Conservation (phyloP, 139 green algal species). For the Chlorella sp. region DNA sequence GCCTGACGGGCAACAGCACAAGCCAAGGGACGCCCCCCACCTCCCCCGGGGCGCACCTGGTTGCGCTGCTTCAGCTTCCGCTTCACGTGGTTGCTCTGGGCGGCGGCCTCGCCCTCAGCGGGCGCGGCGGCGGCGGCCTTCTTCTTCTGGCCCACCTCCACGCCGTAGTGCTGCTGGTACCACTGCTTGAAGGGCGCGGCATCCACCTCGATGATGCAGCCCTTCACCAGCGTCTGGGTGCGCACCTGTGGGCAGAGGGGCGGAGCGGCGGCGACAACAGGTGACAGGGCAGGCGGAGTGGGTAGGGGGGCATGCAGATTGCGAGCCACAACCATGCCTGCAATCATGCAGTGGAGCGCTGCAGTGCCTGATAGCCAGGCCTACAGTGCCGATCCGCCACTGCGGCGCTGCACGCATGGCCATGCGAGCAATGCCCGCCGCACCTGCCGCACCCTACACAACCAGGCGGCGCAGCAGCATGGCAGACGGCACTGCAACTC, state of each 20-base stretch:
- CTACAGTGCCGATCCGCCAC: too few species aligned
- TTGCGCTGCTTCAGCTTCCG: constrained; percentile 35
- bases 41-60: too few species aligned
- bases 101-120: constrained; percentile 12
- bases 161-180: constrained; percentile 96
- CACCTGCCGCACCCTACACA: too few species aligned
- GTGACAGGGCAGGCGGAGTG: neutral
- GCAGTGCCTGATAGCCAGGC: too few species aligned
- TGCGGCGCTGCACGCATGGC: too few species aligned
- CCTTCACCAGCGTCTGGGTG: constrained; percentile 99
- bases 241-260: constrained; percentile 53
- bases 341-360: neutral
- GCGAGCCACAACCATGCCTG: too few species aligned
- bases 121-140: constrained; percentile 42
- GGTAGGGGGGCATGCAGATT: neutral
- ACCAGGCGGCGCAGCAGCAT: too few species aligned
- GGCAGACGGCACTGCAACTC: too few species aligned
- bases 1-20: too few species aligned
- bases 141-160: constrained; percentile 94
- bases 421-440: too few species aligned
- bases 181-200: constrained; percentile 96
- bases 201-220: constrained; percentile 93
- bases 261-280: neutral
- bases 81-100: neutral
- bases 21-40: too few species aligned